These are phyloP conservation scores for Heterobasidion annosum DNA, from an alignment of 1,284 basidiomycete species.

Conservation along the genomic window DNA sequence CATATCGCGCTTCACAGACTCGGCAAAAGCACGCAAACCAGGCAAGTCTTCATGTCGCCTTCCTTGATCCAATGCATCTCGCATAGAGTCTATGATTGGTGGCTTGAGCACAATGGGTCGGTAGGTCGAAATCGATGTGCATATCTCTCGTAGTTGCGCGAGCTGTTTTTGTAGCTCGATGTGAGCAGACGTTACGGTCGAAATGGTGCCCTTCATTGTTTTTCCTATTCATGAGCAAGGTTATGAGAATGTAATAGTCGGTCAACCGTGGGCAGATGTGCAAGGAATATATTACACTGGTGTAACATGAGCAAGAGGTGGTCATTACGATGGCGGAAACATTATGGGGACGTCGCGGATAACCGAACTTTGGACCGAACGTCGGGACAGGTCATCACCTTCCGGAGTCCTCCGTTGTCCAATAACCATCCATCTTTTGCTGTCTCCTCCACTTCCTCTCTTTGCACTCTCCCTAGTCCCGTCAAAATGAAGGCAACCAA, in stretches of 20 bases:
- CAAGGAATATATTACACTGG: too few species aligned
- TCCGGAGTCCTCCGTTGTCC: slow-evolving; percentile 5
- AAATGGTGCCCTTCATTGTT: too few species aligned
- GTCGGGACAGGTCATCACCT: neutral
- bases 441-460: neutral
- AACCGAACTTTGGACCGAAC: neutral
- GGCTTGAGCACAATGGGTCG: slow-evolving; percentile 32
- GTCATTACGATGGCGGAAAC: neutral
- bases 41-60: slow-evolving; percentile 31
- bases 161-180: slow-evolving; percentile 9
- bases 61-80: slow-evolving; percentile 20
- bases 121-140: slow-evolving; percentile 35
- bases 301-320: neutral
- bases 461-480: slow-evolving; percentile 6
- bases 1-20: slow-evolving; percentile 34
- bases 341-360: neutral
- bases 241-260: too few species aligned
- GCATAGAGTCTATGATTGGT: slow-evolving; percentile 49
- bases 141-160: slow-evolving; percentile 21
- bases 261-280: too few species aligned
- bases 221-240: too few species aligned
- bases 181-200: neutral
- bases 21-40: slow-evolving; percentile 42
- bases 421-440: slow-evolving; percentile 1
- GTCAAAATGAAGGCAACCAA: slow-evolving; percentile 62